phyloP scores from a whole-genome alignment of 306 rosid species.

The Inga oerstediana region DNA sequence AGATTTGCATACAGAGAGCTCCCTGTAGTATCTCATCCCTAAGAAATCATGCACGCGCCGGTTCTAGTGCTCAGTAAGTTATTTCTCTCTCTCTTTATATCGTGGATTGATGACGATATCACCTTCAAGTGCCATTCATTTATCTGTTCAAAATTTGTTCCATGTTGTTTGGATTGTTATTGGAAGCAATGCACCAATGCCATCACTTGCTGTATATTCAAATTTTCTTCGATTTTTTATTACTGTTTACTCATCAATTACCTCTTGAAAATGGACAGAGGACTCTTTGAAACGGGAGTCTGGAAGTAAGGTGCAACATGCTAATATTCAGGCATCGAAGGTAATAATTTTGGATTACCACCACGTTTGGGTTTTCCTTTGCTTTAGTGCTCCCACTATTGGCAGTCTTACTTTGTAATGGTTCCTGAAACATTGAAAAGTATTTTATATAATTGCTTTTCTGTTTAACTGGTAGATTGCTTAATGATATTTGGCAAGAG shows the following conservation, averaged over 20 bases:
- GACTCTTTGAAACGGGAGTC: conserved; percentile 84
- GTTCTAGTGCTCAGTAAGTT: conserved; percentile 49
- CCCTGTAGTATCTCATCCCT: conserved; percentile 4
- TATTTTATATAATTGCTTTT: not conserved
- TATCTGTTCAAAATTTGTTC: not conserved
- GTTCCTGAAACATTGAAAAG: not conserved
- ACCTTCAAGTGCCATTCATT: not conserved
- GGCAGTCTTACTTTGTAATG: not conserved
- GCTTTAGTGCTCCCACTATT: not conserved
- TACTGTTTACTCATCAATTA: conserved; percentile 3
- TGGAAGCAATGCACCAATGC: conserved; percentile 4
- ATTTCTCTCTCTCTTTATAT: not conserved
- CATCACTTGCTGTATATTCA: not conserved
- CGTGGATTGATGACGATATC: too few relatives aligned
- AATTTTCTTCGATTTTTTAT: not conserved
- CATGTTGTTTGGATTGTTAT: not conserved
- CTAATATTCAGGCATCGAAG: conserved; percentile 84
- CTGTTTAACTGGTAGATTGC: not conserved
- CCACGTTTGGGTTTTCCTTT: not conserved
- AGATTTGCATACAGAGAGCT: conserved; percentile 5
- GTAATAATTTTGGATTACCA: conserved; percentile 27
- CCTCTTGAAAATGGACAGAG: conserved; percentile 47
- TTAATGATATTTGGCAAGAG: not conserved
- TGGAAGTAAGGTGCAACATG: conserved; percentile 83
- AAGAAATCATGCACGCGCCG: conserved; percentile 50